Base-by-base conservation (phyloP, 768 basidiomycete genomes). In the Polyporus arcularius region DNA sequence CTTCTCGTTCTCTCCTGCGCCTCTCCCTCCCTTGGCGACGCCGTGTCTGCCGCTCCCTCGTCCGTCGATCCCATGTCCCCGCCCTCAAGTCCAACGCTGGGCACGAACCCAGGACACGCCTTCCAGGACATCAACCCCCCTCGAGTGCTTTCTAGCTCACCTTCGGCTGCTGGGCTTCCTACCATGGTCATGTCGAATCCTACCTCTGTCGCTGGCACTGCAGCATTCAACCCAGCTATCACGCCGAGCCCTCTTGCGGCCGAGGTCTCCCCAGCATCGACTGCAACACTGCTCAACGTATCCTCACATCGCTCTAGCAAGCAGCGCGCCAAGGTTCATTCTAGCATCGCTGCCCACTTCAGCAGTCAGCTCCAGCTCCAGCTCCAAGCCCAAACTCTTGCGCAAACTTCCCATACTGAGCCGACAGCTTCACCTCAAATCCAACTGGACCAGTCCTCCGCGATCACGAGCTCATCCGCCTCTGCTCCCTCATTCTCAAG, bases 1-100 rank as follows among this genome's bases (percentile, higher is more conserved):
- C 53, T 58, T 55, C 58, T 65, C n/a, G 12, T 63, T 47, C 60
- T 65, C 30, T 63, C 59, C 5, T 62, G 55, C 14, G 61, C 66
- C 18, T 62, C 63, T 21, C 58, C 66, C 26, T 43, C 58, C n/a
- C 58, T 64, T 31, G 54, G 50, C n/a, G 40, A 31, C 2, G 38
- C 58, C 32, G 30, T 46, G 2, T 52, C 58, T 3, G 4, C 48
- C 0, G 31, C 58, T 1, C n/a, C 50, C 5, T 26, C 45, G 18
- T 30, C 45, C 6, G 21, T 49, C 16, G 58, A 41, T 18, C 26
- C 58, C 14, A 15, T 35, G 11, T 55, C 62, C 5, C 54, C 57
- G 35, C 58, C 62, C 8, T 47, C 62, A 8, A 56, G 53, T 21
- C 58, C 62, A 6, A 15, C 35, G 3, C 42, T 59, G 15, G 57